Base-by-base conservation (phyloP, 352 stramenopile species). In the Thraustotheca clavata region DNA sequence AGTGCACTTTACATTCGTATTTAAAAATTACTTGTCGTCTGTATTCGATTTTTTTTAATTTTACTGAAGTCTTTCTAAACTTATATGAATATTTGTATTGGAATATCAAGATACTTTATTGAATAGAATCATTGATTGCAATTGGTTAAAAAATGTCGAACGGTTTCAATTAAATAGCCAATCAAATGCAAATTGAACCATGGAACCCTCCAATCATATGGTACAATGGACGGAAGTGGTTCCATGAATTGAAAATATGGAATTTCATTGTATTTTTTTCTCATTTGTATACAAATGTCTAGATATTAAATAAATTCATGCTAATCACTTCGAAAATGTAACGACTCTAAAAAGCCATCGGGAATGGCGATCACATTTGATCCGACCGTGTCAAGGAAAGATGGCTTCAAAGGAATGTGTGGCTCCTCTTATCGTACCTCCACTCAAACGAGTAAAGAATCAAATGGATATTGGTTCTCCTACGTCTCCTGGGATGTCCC, bases 201-300 rank as follows among this genome's bases (percentile, higher is more conserved):
- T 2, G n/a, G 2, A 14, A 31, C 11, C 9, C 14, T 18, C 43
- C 43, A 52, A 52, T 52, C 9, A 18, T 9, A 9, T 24, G 9
- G 11, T 31, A 31, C 11, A 14, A 38, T 54, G 9, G 11, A 14
- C 14, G 16, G 24, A 26, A 55, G 57, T 54, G 41, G 20, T 65
- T 65, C 57, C 38, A 65, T 65, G 20, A 11, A 35, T 43, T 52
- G 31, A 46, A 65, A 65, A 65, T 65, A 65, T 65, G 36, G 57
- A 65, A 65, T 34, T 52, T 12, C 18, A 41, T 34, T n/a, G 16
- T 9, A 20, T 40, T 9, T 62, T 49, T 62, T 62, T 62, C 54
- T 33, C 43, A 3, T 35, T 3, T 3, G 2, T 26, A 11, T 14
- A 2, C n/a, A 6, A 6, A 3, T 35, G n/a, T 52, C 11, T 2